These are phyloP conservation scores for Fusarium tricinctum DNA, from an alignment of 2,329 filamentous ascomycete genomes.

Conservation along the genomic window DNA sequence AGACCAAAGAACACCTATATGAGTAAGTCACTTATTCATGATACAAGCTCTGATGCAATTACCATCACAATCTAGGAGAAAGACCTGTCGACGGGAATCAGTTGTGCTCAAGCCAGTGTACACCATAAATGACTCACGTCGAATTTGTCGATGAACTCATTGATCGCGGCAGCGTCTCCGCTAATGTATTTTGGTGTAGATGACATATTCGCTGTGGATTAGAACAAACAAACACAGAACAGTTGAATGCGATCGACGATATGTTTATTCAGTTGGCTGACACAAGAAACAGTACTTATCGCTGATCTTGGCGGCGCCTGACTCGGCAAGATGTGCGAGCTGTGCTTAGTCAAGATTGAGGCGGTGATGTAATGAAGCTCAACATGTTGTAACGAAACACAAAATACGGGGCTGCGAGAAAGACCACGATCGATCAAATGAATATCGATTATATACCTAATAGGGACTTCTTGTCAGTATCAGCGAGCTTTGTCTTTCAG, in stretches of 20 bases:
- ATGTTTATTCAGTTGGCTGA: conserved; percentile 6
- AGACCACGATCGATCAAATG: not conserved
- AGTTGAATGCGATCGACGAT: conserved; percentile 10
- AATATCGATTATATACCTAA: not conserved
- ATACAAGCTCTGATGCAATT: conserved; percentile 47
- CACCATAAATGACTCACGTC: conserved; percentile 75
- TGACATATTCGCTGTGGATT: conserved; percentile 43
- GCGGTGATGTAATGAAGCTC: conserved; percentile 10
- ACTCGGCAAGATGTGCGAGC: conserved; percentile 18
- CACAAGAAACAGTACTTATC: conserved; percentile 4
- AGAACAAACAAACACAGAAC: not conserved
- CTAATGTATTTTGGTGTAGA: conserved; percentile 75
- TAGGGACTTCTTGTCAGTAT: not conserved
- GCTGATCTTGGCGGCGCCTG: conserved; percentile 8
- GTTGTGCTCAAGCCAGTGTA: not conserved
- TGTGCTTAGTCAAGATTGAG: conserved; percentile 34
- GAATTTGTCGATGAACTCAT: conserved; percentile 88
- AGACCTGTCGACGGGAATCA: conserved; percentile 71
- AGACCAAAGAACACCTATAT: conserved; percentile 91
- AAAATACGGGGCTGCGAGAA: not conserved
- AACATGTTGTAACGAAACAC: not conserved
- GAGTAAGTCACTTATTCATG: conserved; percentile 16
- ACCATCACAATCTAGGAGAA: conserved; percentile 98
- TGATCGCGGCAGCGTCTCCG: conserved; percentile 81
- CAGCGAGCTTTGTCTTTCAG: not conserved